Percentiles rank a stretch among this genome's conserved stretches.
These are phyloP conservation scores for Annulohypoxylon maeteangense DNA, from an alignment of 495 filamentous ascomycete species.

Conservation along the genomic window DNA sequence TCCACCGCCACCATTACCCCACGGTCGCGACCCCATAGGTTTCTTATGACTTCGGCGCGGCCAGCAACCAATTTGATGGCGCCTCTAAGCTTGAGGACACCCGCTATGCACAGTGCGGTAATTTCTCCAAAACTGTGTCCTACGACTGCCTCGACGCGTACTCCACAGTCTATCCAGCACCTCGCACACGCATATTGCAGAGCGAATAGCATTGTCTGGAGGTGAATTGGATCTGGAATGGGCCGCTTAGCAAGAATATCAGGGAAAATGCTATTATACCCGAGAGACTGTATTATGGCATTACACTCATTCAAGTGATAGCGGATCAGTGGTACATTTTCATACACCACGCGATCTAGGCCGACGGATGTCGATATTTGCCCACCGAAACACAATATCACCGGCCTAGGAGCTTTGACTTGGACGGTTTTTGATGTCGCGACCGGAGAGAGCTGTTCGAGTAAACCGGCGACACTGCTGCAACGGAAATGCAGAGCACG, in stretches of 20 bases:
- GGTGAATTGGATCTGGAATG: constrained; percentile 51
- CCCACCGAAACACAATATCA: constrained; percentile 65
- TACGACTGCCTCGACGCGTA: constrained; percentile 44
- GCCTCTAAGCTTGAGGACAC: constrained; percentile 47
- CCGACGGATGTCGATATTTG: constrained; percentile 59
- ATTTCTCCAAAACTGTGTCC: constrained; percentile 64
- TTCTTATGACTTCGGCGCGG: constrained; percentile 51
- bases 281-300: constrained; percentile 32
- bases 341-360: constrained; percentile 51
- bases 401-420: constrained; percentile 40
- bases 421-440: background rate
- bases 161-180: constrained; percentile 58
- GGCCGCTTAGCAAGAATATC: constrained; percentile 55
- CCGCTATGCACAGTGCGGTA: constrained; percentile 55
- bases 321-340: constrained; percentile 47
- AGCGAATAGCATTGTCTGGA: constrained; percentile 58
- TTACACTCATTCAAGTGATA: constrained; percentile 56
- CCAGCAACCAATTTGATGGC: constrained; percentile 50
- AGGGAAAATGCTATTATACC: constrained; percentile 55
- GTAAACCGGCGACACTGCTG: constrained; percentile 44
- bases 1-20: constrained; percentile 60
- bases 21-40: constrained; percentile 51
- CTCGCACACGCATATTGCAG: constrained; percentile 60
- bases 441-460: constrained; percentile 37
- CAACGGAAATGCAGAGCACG: constrained; percentile 32